These are phyloP conservation scores for Noccaea caerulescens DNA, from an alignment of 345 rosid genomes.

Conservation along the genomic window DNA sequence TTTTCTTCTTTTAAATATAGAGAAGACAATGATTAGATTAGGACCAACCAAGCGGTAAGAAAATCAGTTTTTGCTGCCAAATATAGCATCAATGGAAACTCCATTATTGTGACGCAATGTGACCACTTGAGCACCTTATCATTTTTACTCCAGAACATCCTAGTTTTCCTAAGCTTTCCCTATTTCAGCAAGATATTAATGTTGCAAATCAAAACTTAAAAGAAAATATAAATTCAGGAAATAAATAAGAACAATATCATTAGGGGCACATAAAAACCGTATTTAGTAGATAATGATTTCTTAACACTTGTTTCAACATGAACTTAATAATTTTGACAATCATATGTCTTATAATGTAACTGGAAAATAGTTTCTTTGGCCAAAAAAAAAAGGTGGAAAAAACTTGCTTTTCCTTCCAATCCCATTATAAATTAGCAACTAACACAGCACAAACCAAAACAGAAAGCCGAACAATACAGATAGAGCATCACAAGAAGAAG, in stretches of 20 bases:
- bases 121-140: slow-evolving; percentile 50
- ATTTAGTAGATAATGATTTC: neutral
- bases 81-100: slow-evolving; percentile 26
- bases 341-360: neutral
- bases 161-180: slow-evolving; percentile 25
- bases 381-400: neutral
- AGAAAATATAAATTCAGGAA: neutral
- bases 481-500: slow-evolving; percentile 19
- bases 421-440: slow-evolving; percentile 37
- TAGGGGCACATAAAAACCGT: neutral
- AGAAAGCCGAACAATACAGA: slow-evolving; percentile 17
- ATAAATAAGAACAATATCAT: neutral
- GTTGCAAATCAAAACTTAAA: slow-evolving; percentile 2
- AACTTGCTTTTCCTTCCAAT: neutral
- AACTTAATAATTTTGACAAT: neutral
- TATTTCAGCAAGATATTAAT: neutral
- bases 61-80: slow-evolving; percentile 23
- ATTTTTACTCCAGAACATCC: slow-evolving; percentile 32
- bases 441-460: neutral
- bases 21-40: slow-evolving; percentile 29
- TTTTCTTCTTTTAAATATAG: neutral
- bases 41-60: slow-evolving; percentile 26
- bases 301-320: neutral
- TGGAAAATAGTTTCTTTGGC: neutral
- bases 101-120: slow-evolving; percentile 45